These are phyloP conservation scores for Dalbergia oliveri DNA, from an alignment of 306 rosid species.

Conservation along the genomic window DNA sequence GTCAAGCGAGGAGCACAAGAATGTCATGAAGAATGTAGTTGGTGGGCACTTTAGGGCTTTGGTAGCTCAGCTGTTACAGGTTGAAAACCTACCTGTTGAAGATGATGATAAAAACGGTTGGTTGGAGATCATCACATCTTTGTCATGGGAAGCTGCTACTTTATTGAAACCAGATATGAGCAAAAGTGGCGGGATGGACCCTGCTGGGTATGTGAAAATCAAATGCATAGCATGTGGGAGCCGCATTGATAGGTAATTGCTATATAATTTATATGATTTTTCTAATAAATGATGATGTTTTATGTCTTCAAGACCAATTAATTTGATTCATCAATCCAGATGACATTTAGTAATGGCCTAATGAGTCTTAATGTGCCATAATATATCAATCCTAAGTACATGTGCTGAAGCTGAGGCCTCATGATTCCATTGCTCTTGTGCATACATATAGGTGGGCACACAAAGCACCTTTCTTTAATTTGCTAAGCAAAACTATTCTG, in stretches of 20 bases:
- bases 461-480: slow-evolving; percentile 4
- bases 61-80: slow-evolving; percentile 90
- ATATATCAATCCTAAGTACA: slow-evolving; percentile 3
- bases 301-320: slow-evolving; percentile 46
- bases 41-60: slow-evolving; percentile 96
- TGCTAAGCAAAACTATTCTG: slow-evolving; percentile 6
- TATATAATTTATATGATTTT: slow-evolving; percentile 12
- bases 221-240: slow-evolving; percentile 91
- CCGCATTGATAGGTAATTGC: slow-evolving; percentile 72
- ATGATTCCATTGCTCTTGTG: neutral
- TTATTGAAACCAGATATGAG: slow-evolving; percentile 94
- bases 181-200: slow-evolving; percentile 96
- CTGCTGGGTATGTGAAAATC: slow-evolving; percentile 91
- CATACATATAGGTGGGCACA: neutral
- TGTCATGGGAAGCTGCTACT: slow-evolving; percentile 98
- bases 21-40: slow-evolving; percentile 83
- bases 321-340: neutral
- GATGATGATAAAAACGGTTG: slow-evolving; percentile 71
- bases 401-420: slow-evolving; percentile 22
- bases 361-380: slow-evolving; percentile 28
- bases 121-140: slow-evolving; percentile 87
- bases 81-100: slow-evolving; percentile 79
- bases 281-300: neutral
- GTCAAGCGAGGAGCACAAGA: slow-evolving; percentile 79
- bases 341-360: slow-evolving; percentile 5